phyloP scores from a whole-genome alignment of 2,329 filamentous ascomycete genomes.

The Colletotrichum somersetense region DNA sequence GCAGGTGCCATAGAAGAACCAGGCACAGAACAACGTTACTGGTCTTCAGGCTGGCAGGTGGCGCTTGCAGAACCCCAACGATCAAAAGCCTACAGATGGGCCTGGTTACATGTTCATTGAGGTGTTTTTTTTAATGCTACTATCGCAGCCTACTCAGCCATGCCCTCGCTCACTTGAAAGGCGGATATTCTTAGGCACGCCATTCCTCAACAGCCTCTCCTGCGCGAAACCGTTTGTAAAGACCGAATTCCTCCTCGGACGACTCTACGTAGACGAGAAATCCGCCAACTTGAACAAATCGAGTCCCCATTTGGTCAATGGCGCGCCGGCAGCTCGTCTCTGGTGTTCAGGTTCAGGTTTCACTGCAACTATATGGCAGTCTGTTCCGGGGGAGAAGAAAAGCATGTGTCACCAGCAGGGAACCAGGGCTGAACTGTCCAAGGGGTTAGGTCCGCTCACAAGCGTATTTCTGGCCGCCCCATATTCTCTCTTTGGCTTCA shows the following conservation, averaged over 20 bases:
- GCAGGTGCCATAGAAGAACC: conserved; percentile 22
- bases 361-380: conserved; percentile 59
- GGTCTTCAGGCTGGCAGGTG: conserved; percentile 20
- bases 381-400: conserved; percentile 42
- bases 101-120: not conserved
- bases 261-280: conserved; percentile 62
- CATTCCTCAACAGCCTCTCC: conserved; percentile 53
- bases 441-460: conserved; percentile 51
- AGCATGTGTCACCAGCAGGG: conserved; percentile 30
- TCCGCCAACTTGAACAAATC: conserved; percentile 51
- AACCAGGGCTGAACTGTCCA: conserved; percentile 1
- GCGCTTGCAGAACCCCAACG: not conserved
- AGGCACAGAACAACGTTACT: conserved; percentile 21
- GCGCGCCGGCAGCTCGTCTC: conserved; percentile 56
- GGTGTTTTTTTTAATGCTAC: not conserved
- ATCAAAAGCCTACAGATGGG: not conserved
- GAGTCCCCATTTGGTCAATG: conserved; percentile 56
- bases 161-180: conserved; percentile 27
- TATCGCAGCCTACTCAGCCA: conserved; percentile 8
- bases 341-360: conserved; percentile 57
- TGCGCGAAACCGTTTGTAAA: conserved; percentile 59
- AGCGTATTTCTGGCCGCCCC: conserved; percentile 55
- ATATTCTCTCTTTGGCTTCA: conserved; percentile 56
- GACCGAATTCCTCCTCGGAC: conserved; percentile 53
- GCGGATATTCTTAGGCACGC: conserved; percentile 43